Base-by-base conservation (phyloP, 2,329 filamentous ascomycete species). In the Aspergillus viridinutans region DNA sequence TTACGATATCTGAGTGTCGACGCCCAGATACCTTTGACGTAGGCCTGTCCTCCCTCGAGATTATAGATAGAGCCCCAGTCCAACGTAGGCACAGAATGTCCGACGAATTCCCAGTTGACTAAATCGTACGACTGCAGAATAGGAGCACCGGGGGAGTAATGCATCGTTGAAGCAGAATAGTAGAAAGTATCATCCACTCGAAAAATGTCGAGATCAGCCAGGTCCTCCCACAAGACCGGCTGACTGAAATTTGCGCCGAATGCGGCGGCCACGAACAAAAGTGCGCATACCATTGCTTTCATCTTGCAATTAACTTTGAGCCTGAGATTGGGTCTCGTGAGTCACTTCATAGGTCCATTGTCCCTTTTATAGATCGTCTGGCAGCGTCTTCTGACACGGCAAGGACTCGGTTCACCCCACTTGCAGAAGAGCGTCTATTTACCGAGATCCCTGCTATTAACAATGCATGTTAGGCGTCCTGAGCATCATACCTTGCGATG, bases 21-120 rank as follows among this genome's bases (percentile, higher is more conserved):
- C 0, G 83, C 83, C 80, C 81, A 85, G 5, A 80, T 84, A 0
- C 83, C 83, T 48, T 78, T 74, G 8, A 80, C 74, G 58, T 85
- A 85, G 1, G 78, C 79, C 0, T 71, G 69, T 3, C 72, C 70
- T 50, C 72, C 73, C 7, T 68, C 69, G 9, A 85, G 71, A 63
- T 81, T 71, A 69, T 84, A 85, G 6, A 72, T 72, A n/a, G 73
- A 61, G 6, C 77, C 77, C 64, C 79, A 85, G 52, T 76, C 67
- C 1, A 82, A 69, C 1, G 63, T 63, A 0, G 79, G 79, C 4
- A 82, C 73, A 0, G 75, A 77, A 62, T 81, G 79, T 4, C 75
- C 73, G 23, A 80, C 56, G 28, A 59, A 65, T 45, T 81, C 75
- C 80, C 80, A 82, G 59, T 81, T 81, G 35, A 81, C 76, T 0